Conservation (phyloP, 345 rosid species). For the Carallia pectinifolia region DNA sequence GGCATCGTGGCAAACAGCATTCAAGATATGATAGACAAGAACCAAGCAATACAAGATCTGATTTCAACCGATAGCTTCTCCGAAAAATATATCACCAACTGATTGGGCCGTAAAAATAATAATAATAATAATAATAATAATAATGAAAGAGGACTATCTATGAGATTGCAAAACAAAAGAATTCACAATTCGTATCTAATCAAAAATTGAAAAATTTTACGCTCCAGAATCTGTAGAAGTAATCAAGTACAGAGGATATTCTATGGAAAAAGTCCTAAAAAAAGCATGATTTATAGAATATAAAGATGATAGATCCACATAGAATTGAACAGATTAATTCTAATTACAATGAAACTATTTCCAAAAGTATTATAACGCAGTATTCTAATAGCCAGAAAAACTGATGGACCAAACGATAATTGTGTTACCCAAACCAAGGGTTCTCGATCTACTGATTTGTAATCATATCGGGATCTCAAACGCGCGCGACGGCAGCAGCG, state of each 20-base stretch:
- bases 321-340: not conserved
- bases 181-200: no score
- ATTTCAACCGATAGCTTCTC: no score
- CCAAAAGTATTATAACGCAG: not conserved
- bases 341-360: not conserved
- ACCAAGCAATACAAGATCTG: not conserved
- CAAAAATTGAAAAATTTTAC: not conserved
- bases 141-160: no score
- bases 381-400: conserved; percentile 2
- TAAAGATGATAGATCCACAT: not conserved
- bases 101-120: no score
- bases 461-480: conserved; percentile 11
- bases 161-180: no score
- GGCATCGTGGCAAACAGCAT: not conserved
- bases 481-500: conserved; percentile 51
- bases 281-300: not conserved
- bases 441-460: not conserved
- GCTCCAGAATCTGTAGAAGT: not conserved
- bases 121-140: no score
- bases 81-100: no score
- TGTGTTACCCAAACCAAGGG: conserved; percentile 7
- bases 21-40: not conserved
- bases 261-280: not conserved
- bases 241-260: not conserved
- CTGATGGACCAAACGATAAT: not conserved